These are phyloP conservation scores for Schwanniomyces polymorphus DNA, from an alignment of 805 yeast genomes.

Conservation along the genomic window DNA sequence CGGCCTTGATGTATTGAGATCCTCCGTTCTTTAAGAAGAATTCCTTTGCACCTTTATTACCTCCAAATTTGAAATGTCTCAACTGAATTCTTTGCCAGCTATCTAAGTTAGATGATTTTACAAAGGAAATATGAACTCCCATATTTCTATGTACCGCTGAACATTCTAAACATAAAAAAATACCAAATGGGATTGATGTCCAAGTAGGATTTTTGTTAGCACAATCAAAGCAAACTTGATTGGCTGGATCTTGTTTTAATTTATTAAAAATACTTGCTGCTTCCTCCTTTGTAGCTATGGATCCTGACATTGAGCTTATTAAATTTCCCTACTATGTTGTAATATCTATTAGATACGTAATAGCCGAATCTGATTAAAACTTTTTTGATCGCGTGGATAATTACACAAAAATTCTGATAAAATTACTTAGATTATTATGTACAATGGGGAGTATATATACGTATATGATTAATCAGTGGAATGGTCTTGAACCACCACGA, in stretches of 20 bases:
- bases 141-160: conserved; percentile 93
- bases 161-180: conserved; percentile 89
- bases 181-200: conserved; percentile 97
- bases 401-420: conserved; percentile 1
- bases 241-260: conserved; percentile 66
- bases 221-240: conserved; percentile 91
- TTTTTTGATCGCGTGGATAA: background rate
- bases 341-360: background rate
- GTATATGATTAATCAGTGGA: conserved; percentile 35
- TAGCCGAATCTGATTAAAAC: background rate
- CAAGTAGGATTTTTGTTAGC: conserved; percentile 93
- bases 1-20: conserved; percentile 55
- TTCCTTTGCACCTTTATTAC: conserved; percentile 83
- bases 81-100: conserved; percentile 91
- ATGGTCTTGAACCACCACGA: conserved; percentile 87
- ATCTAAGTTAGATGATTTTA: conserved; percentile 87
- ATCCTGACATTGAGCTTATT: conserved; percentile 34
- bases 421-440: background rate
- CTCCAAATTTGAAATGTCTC: conserved; percentile 91
- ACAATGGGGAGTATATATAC: background rate
- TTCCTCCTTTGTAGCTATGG: conserved; percentile 67
- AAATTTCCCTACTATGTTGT: background rate
- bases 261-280: conserved; percentile 63
- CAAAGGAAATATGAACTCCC: conserved; percentile 96
- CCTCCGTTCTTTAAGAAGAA: conserved; percentile 87